Base-by-base conservation (phyloP, 108 stramenopile genomes). In the Skeletonema potamos region DNA sequence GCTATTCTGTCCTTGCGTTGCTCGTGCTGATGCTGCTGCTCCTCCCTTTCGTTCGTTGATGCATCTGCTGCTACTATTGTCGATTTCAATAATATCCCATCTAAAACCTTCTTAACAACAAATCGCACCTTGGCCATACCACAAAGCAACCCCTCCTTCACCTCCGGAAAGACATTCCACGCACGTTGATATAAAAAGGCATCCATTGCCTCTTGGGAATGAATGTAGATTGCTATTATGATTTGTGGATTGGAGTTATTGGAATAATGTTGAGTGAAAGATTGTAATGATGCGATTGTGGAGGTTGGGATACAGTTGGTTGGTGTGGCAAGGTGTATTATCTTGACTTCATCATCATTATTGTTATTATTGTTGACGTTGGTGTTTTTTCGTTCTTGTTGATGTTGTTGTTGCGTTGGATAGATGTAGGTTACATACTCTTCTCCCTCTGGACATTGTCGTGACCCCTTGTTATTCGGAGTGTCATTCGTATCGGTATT, bases 111-210 rank as follows among this genome's bases (percentile, higher is more conserved):
- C 6, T 13, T 8, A 17, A 34, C 58, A 17, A 46, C 70, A 48
- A 29, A 39, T 12, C 27, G 2, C 0, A 70, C 9, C 20, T 70
- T 60, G 33, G 27, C 60, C 29, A 60, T 41, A 9, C 43, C 59
- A 62, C 56, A 70, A 17, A 70, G 7, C 17, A 62, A 27, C 41
- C 70, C 70, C 59, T 70, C 70, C 9, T 44, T 70, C 27, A 70
- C 70, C 27, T 70, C 60, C 22, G 70, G 70, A 51, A 70, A 70
- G 6, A 48, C 58, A 29, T 8, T 30, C 58, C 58, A 70, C 13
- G 46, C 59, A 32, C 30, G 34, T 15, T 22, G 32, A 27, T 39
- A 29, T 32, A 70, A 34, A 22, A 60, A 51, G 0, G 34, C 18
- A 34, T 70, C 58, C 30, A 70, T 70, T 26, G 70, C 1, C 6